These are phyloP conservation scores for Cystofilobasidium macerans DNA, from an alignment of 768 basidiomycete species.

Conservation along the genomic window DNA sequence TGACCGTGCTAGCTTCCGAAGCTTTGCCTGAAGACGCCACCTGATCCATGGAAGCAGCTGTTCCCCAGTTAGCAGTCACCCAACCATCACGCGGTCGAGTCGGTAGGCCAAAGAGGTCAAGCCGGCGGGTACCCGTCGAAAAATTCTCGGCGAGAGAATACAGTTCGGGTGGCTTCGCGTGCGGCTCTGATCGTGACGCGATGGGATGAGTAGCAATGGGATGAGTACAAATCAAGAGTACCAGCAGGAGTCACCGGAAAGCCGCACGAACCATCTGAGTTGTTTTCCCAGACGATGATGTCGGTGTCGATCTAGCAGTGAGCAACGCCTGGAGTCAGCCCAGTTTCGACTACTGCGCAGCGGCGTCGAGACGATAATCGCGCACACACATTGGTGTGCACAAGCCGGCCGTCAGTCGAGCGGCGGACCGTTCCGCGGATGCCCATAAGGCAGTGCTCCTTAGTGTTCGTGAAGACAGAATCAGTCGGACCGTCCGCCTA, in stretches of 20 bases:
- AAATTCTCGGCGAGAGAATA: conserved; percentile 96
- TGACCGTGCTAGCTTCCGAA: not conserved
- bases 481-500: conserved; percentile 8
- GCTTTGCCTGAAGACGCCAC: too few species aligned
- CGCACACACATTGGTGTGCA: conserved; percentile 97
- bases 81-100: conserved; percentile 68
- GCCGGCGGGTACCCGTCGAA: conserved; percentile 79
- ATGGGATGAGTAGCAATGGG: not conserved
- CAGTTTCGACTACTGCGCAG: too few species aligned
- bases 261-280: conserved; percentile 44
- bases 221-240: not conserved
- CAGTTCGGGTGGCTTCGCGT: conserved; percentile 84
- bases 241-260: too few species aligned
- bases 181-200: conserved; percentile 48
- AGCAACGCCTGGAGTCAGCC: conserved; percentile 24
- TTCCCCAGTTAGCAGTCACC: conserved; percentile 56
- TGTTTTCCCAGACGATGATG: conserved; percentile 93
- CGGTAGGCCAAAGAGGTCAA: conserved; percentile 73
- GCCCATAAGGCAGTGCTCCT: conserved; percentile 94
- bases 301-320: conserved; percentile 60
- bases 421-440: conserved; percentile 92
- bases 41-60: not conserved
- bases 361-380: too few species aligned
- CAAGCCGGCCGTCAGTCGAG: conserved; percentile 90
- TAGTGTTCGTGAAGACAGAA: conserved; percentile 46